A percentile compares a stretch with the other conserved stretches of the same genome.
Evolutionary conservation across 176 grass and related monocot species (phyloP).

Genomic region (Bonia amplexicaulis): DNA sequence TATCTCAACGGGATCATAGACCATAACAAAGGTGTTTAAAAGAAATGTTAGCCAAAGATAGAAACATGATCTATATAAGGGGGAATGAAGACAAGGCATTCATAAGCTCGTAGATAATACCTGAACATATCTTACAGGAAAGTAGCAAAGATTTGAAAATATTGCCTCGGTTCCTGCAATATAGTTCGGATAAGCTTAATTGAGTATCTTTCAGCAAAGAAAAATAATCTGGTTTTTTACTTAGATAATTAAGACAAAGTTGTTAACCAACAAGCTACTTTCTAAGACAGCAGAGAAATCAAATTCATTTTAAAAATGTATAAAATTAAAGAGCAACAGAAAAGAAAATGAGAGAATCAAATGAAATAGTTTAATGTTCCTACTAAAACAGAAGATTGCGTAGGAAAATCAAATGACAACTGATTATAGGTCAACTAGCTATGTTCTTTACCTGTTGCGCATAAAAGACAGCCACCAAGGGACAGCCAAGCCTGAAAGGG

Average conservation of each 20-base stretch:
- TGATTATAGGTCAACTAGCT: neutral
- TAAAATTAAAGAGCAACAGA: neutral
- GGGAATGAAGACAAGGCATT: neutral
- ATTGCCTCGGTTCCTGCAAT: slow-evolving; percentile 92
- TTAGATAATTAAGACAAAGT: neutral
- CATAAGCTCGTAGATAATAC: slow-evolving; percentile 36
- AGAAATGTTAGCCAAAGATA: neutral
- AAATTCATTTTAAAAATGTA: neutral
- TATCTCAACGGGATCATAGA: too few species aligned
- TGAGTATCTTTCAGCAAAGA: neutral
- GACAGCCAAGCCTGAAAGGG: slow-evolving; percentile 80
- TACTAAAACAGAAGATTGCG: neutral
- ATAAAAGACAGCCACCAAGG: slow-evolving; percentile 83
- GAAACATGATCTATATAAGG: neutral
- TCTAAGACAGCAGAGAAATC: neutral
- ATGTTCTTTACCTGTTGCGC: slow-evolving; percentile 68
- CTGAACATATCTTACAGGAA: slow-evolving; percentile 92
- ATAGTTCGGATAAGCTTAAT: slow-evolving; percentile 23
- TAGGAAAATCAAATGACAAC: neutral
- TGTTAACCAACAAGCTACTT: neutral
- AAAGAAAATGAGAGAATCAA: slow-evolving; percentile 17
- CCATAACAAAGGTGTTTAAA: neutral
- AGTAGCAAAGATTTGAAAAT: slow-evolving; percentile 96
- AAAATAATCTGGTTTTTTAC: neutral
- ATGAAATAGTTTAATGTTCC: neutral